A percentile compares a stretch with the other conserved stretches of the same genome.
Conservation (phyloP, 2,329 filamentous ascomycete genomes). For the Diatrype stigma region DNA sequence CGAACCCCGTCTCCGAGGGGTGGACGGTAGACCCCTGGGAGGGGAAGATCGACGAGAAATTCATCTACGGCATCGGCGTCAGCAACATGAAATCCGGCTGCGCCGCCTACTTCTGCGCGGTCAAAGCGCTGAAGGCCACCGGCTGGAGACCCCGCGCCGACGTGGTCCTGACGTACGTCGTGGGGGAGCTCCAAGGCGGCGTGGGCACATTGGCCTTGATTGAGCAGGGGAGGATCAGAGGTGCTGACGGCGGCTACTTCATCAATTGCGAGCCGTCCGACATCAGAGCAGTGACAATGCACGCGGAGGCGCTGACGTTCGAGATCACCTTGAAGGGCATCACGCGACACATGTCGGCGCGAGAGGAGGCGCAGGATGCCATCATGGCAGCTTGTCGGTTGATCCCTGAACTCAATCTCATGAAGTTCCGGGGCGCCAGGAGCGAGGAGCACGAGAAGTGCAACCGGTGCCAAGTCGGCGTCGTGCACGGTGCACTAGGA, state of each 20-base stretch:
- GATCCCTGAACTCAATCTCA: slow-evolving; percentile 15
- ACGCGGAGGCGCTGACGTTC: slow-evolving; percentile 21
- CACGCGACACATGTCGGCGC: slow-evolving; percentile 23
- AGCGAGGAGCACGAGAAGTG: slow-evolving; percentile 18
- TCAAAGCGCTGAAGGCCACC: slow-evolving; percentile 14
- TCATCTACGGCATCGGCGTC: slow-evolving; percentile 26
- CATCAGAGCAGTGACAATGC: slow-evolving; percentile 22
- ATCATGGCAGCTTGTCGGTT: slow-evolving; percentile 22
- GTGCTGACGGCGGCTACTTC: slow-evolving; percentile 17
- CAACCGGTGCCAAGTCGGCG: slow-evolving; percentile 22
- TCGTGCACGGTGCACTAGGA: slow-evolving; percentile 22
- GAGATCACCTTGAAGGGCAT: slow-evolving; percentile 18
- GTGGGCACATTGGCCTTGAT: slow-evolving; percentile 22
- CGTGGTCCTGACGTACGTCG: slow-evolving; percentile 22
- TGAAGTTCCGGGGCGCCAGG: slow-evolving; percentile 18
- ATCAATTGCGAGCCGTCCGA: slow-evolving; percentile 26
- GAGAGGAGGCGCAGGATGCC: slow-evolving; percentile 22
- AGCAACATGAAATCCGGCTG: slow-evolving; percentile 27
- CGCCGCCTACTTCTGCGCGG: slow-evolving; percentile 24
- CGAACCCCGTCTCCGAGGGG: slow-evolving; percentile 24
- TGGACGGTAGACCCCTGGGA: slow-evolving; percentile 28
- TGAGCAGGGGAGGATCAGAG: slow-evolving; percentile 14
- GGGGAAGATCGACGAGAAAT: slow-evolving; percentile 22
- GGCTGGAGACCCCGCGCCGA: slow-evolving; percentile 19
- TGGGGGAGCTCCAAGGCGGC: slow-evolving; percentile 24